Conservation (phyloP, 108 stramenopile genomes). For the Skeletonema menzelii region DNA sequence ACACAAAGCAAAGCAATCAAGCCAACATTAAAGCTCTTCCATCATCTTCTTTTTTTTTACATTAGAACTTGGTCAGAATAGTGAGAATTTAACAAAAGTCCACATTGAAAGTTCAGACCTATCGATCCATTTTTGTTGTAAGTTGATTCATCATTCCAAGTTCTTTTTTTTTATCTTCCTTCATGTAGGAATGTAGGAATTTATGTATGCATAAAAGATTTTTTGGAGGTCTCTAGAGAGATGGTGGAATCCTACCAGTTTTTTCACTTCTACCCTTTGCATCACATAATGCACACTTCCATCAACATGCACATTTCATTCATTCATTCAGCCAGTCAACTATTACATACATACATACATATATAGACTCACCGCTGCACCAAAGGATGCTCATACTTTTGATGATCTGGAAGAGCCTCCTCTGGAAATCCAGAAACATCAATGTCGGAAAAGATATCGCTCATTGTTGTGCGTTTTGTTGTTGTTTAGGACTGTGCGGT, state of each 20-base stretch:
- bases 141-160: background rate
- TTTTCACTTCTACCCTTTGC: no score
- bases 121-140: slow-evolving; percentile 2
- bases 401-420: slow-evolving; percentile 68
- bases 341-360: background rate
- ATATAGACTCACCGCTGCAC: slow-evolving; percentile 59
- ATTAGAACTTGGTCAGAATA: slow-evolving; percentile 10
- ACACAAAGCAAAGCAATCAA: background rate
- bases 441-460: background rate
- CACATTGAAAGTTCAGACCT: background rate
- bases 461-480: background rate
- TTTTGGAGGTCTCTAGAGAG: no score
- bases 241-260: no score
- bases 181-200: no score
- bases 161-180: background rate
- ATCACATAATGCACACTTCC: no score
- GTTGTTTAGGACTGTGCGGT: background rate
- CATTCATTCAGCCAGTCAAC: no score
- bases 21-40: no score
- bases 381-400: slow-evolving; percentile 90
- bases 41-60: background rate
- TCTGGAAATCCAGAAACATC: slow-evolving; percentile 42
- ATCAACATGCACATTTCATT: no score
- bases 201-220: background rate
- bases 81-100: slow-evolving; percentile 1